phyloP scores from a whole-genome alignment of 176 grass and related monocot species.

The Phragmites australis region DNA sequence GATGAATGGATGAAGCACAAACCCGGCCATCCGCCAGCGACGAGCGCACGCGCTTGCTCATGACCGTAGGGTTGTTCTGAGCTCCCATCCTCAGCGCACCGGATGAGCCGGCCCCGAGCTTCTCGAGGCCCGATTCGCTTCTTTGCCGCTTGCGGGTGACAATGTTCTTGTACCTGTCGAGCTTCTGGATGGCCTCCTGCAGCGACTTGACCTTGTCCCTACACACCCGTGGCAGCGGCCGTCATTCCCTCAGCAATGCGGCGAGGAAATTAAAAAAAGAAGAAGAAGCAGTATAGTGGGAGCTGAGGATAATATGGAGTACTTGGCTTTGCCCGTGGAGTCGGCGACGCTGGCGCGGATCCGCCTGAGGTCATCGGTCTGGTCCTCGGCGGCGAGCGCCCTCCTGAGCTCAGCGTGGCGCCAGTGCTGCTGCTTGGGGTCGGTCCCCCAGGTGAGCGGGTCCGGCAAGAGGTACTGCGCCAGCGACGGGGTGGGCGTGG shows the following conservation, averaged over 20 bases:
- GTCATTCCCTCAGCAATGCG: neutral
- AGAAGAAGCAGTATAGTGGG: too few relatives aligned
- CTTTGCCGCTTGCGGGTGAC: constrained; percentile 69
- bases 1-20: neutral
- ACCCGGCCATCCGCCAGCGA: constrained; percentile 57
- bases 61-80: constrained; percentile 54
- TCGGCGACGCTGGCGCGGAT: constrained; percentile 59
- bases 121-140: constrained; percentile 37
- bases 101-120: constrained; percentile 34
- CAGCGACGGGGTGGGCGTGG: constrained; percentile 38
- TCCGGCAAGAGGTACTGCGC: constrained; percentile 65
- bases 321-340: constrained; percentile 57
- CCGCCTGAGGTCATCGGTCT: constrained; percentile 61
- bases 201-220: constrained; percentile 64
- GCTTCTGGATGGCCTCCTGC: constrained; percentile 60
- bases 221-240: neutral
- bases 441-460: constrained; percentile 36
- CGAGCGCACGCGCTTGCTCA: constrained; percentile 73
- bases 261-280: neutral
- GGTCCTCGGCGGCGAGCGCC: constrained; percentile 59
- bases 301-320: neutral
- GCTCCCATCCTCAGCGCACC: constrained; percentile 48
- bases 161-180: constrained; percentile 68
- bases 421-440: constrained; percentile 53
- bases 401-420: constrained; percentile 57